These are phyloP conservation scores for Candida suzukii DNA, from an alignment of 805 yeast species.

Conservation along the genomic window DNA sequence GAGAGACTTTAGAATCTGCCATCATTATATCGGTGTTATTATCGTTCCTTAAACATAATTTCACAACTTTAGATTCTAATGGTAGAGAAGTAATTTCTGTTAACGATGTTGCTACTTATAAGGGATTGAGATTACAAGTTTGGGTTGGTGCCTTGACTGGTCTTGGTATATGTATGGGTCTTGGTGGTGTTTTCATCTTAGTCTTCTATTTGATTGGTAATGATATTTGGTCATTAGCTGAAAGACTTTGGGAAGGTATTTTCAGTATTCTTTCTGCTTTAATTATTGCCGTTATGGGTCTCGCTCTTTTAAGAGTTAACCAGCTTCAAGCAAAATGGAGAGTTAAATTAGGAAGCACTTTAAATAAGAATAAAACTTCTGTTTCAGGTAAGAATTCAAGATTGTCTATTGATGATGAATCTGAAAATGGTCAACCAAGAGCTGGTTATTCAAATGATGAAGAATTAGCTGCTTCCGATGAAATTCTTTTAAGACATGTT, in stretches of 20 bases:
- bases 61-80: conserved; percentile 28
- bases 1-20: conserved; percentile 75
- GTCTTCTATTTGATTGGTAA: conserved; percentile 73
- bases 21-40: conserved; percentile 66
- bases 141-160: conserved; percentile 80
- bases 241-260: conserved; percentile 83
- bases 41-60: conserved; percentile 62
- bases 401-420: conserved; percentile 2
- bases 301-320: conserved; percentile 73
- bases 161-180: conserved; percentile 54
- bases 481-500: not conserved
- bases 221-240: conserved; percentile 83
- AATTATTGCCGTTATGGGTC: conserved; percentile 81
- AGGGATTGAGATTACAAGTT: conserved; percentile 55
- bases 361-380: conserved; percentile 9
- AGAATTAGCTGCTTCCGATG: not conserved
- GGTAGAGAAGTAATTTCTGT: conserved; percentile 21
- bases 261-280: conserved; percentile 72
- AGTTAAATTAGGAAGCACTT: conserved; percentile 33
- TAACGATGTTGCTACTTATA: conserved; percentile 25
- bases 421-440: conserved; percentile 5
- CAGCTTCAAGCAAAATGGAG: conserved; percentile 81
- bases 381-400: not conserved
- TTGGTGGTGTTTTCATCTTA: conserved; percentile 66
- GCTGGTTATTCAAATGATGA: not conserved